phyloP scores from a whole-genome alignment of 2,329 filamentous ascomycete species.

The Sporothrix brasiliensis region DNA sequence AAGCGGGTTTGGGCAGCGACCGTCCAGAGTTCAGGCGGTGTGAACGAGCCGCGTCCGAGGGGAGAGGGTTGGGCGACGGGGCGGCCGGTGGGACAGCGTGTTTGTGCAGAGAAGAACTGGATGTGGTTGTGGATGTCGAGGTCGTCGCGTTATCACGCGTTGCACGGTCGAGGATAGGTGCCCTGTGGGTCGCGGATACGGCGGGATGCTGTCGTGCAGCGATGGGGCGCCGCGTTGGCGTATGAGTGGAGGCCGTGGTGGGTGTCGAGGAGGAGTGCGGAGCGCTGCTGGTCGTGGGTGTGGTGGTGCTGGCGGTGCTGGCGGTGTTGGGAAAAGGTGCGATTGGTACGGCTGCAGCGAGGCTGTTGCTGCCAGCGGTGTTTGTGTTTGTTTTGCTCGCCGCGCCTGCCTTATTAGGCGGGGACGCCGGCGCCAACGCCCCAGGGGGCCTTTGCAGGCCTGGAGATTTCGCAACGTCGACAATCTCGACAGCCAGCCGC shows the following conservation, averaged over 20 bases:
- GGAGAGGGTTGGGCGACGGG: background rate
- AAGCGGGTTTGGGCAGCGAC: constrained; percentile 25
- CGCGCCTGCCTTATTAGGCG: constrained; percentile 8
- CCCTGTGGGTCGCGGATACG: background rate
- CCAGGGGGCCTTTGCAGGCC: background rate
- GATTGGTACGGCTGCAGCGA: constrained; percentile 35
- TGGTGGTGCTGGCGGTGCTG: constrained; percentile 34
- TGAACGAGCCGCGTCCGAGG: background rate
- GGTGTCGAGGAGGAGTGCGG: background rate
- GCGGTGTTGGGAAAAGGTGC: background rate
- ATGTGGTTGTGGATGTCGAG: background rate
- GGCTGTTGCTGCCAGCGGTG: constrained; percentile 34
- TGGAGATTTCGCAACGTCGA: constrained; percentile 31
- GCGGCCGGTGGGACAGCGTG: background rate
- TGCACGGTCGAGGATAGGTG: background rate
- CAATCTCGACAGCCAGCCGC: constrained; percentile 59
- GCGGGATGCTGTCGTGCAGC: constrained; percentile 2
- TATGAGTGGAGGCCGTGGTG: constrained; percentile 10
- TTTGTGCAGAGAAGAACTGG: background rate
- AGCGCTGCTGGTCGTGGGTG: constrained; percentile 29
- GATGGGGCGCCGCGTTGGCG: constrained; percentile 20
- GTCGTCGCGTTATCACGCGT: background rate
- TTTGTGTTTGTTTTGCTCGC: constrained; percentile 23
- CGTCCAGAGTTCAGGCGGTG: background rate
- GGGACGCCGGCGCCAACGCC: constrained; percentile 13